Conservation (phyloP, 768 basidiomycete genomes). For the Tricholoma flavovirens region DNA sequence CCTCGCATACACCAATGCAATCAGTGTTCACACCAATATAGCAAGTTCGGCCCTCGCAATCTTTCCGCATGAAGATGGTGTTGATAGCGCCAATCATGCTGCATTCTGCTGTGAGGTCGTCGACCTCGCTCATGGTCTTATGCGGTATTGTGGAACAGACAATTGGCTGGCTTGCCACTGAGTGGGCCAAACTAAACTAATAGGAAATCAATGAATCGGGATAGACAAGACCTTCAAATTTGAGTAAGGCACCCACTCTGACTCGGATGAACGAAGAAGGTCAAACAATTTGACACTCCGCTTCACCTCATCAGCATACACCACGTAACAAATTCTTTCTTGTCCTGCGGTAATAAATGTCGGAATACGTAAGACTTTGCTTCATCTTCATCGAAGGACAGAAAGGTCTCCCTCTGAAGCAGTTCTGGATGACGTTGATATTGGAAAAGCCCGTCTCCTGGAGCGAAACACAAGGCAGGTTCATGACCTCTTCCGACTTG, state of each 20-base stretch:
- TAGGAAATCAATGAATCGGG: no score
- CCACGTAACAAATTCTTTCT: background rate
- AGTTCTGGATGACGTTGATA: background rate
- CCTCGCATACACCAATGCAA: background rate
- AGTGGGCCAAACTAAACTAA: no score
- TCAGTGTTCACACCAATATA: background rate
- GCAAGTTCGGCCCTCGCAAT: background rate
- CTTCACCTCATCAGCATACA: conserved; percentile 2
- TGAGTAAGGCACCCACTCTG: background rate
- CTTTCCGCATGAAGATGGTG: background rate
- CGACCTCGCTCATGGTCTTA: background rate
- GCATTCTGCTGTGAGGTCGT: background rate
- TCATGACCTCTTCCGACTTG: background rate
- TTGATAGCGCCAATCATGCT: background rate
- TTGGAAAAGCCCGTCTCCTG: background rate
- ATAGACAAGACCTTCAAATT: background rate
- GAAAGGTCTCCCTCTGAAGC: background rate
- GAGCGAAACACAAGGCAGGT: background rate
- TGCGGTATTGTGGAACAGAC: background rate
- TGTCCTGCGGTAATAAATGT: background rate
- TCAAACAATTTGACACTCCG: background rate
- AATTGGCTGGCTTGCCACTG: no score
- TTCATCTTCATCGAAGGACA: background rate
- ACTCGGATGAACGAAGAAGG: conserved; percentile 1
- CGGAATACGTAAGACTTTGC: conserved; percentile 1